phyloP scores from a whole-genome alignment of 2,329 filamentous ascomycete genomes.

The Metarhizium rileyi region DNA sequence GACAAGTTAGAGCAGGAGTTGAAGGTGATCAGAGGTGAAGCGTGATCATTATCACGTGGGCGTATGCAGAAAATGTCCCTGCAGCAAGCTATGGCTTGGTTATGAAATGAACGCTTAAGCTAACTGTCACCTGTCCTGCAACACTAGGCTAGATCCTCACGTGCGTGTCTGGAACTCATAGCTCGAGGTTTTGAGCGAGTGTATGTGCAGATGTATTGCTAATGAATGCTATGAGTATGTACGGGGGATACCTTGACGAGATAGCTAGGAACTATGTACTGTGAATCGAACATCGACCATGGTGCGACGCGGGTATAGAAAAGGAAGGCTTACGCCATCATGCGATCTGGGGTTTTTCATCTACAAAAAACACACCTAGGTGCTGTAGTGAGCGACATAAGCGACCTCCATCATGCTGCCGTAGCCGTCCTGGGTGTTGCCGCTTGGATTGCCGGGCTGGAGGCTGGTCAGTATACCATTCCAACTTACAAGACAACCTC shows the following conservation, averaged over 20 bases:
- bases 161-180: neutral
- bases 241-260: conserved; percentile 1
- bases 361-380: neutral
- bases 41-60: neutral
- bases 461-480: neutral
- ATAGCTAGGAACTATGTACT: conserved; percentile 10
- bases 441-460: conserved; percentile 40
- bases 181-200: neutral
- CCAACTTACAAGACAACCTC: neutral
- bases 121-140: neutral
- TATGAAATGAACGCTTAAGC: neutral
- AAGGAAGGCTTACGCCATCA: neutral
- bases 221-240: conserved; percentile 3
- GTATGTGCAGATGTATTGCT: neutral
- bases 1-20: conserved; percentile 5
- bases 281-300: neutral
- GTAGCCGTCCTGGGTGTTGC: conserved; percentile 32
- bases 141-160: neutral
- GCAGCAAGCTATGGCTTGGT: neutral
- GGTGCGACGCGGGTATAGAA: neutral
- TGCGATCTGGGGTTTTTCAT: neutral
- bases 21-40: conserved; percentile 3
- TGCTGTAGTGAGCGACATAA: conserved; percentile 35
- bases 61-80: neutral
- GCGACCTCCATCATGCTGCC: conserved; percentile 42